Base-by-base conservation (phyloP, 192 early-diverging fungal species). In the Backusella mclennaniae region DNA sequence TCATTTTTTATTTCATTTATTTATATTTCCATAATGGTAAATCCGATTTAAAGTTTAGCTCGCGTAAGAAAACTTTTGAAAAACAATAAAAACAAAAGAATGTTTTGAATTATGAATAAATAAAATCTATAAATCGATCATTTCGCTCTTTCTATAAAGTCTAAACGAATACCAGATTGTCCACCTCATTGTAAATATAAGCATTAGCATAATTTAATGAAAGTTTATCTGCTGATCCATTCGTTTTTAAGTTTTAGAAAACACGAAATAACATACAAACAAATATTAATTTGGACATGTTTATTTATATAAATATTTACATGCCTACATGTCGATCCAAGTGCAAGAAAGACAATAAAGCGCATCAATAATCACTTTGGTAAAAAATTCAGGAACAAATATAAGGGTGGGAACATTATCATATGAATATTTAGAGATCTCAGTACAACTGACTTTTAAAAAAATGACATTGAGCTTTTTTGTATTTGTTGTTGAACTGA, bases 361-460 rank as follows among this genome's bases (percentile, higher is more conserved):
- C 8, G 11, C 38, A 39, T 39, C 38, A 39, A 39, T 39, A 39
- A 39, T 12, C 38, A 39, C 38, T 39, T 39, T 39, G 2, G 46
- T 12, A 17, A 14, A 49, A 52, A 59, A 59, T 59, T 26, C 53
- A 59, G 53, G 53, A 26, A 59, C 53, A 26, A 59, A 29, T 6
- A 59, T 12, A 26, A 12, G 53, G 53, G 46, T 59, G 53, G 53
- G 53, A 59, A 59, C 35, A 67, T 67, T 67, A 35, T 67, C 66
- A 67, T 67, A 67, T 67, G 66, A 59, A 59, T 59, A 59, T 59
- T 59, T 23, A 12, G 6, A 26, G n/a, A 59, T 9, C 1, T 33
- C 26, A 67, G 4, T 9, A 33, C 1, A 35, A 12, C 66, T 67
- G 66, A 33, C 66, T 67, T 67, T 35, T 67, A 67, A 67, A 35